A percentile compares a stretch with the other conserved stretches of the same genome.
phyloP scores from a whole-genome alignment of 73 alveolate genomes.

The Paramecium primaurelia region DNA sequence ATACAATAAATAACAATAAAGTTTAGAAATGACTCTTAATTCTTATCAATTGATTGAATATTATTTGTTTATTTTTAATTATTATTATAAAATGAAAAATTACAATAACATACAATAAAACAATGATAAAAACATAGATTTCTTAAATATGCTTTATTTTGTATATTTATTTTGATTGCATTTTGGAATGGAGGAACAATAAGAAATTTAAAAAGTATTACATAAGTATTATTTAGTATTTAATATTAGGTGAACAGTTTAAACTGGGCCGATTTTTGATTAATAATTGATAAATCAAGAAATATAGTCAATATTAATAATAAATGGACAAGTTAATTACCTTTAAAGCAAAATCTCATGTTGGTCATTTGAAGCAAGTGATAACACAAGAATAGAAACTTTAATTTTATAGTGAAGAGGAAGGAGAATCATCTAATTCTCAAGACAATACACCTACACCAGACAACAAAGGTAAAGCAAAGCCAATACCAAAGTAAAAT shows the following conservation, averaged over 20 bases:
- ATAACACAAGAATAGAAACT: neutral
- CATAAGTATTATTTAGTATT: neutral
- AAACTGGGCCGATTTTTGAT: neutral
- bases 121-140: neutral
- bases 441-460: conserved; percentile 14
- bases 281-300: neutral
- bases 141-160: neutral
- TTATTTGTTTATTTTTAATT: neutral
- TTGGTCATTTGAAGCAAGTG: neutral
- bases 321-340: conserved; percentile 18
- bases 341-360: conserved; percentile 12
- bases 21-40: too few species aligned
- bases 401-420: conserved; percentile 37
- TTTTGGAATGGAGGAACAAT: neutral
- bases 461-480: neutral
- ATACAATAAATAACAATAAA: too few species aligned
- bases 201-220: neutral
- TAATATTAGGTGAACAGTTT: neutral
- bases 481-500: neutral
- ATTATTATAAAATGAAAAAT: neutral
- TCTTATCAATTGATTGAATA: neutral
- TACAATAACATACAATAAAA: neutral
- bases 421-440: neutral
- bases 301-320: neutral
- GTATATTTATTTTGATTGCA: neutral